Evolutionary conservation across 2,329 filamentous ascomycete genomes (phyloP).

Genomic region (Fusarium sambucinum): DNA sequence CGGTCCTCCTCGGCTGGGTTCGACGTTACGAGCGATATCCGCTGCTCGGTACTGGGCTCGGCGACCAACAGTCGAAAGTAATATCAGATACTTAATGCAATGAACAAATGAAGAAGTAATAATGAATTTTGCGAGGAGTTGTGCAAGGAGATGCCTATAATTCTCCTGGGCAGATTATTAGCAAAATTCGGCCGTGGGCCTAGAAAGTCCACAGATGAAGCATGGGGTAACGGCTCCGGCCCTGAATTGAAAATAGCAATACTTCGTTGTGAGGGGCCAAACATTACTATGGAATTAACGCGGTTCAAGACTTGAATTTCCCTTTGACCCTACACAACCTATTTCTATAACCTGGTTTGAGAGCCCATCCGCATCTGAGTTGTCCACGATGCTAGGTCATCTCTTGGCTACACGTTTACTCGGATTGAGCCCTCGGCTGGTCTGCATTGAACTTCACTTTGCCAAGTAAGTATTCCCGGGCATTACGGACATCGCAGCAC

Average conservation of each 20-base stretch:
- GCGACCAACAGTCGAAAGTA: slow-evolving; percentile 6
- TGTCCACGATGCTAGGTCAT: background rate
- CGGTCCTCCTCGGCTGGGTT: slow-evolving; percentile 45
- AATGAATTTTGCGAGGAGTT: background rate
- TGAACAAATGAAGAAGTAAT: background rate
- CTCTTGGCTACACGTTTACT: background rate
- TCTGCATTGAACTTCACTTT: slow-evolving; percentile 34
- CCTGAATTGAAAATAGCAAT: background rate
- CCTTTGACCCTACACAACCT: background rate
- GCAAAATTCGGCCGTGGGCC: background rate
- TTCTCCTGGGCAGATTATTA: background rate
- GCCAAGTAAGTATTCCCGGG: slow-evolving; percentile 35
- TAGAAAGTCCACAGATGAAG: slow-evolving; percentile 2
- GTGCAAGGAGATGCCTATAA: background rate
- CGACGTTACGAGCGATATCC: slow-evolving; percentile 43
- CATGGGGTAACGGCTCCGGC: slow-evolving; percentile 23
- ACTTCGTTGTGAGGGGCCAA: slow-evolving; percentile 2
- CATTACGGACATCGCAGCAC: slow-evolving; percentile 32
- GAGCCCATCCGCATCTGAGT: background rate
- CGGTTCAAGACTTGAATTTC: background rate
- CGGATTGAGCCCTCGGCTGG: slow-evolving; percentile 10
- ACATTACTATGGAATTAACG: background rate
- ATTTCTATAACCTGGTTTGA: background rate
- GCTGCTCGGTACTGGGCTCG: slow-evolving; percentile 31
- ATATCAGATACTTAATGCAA: background rate